Evolutionary conservation across 2,329 filamentous ascomycete species (phyloP).

Genomic region (Rutstroemia sp.): DNA sequence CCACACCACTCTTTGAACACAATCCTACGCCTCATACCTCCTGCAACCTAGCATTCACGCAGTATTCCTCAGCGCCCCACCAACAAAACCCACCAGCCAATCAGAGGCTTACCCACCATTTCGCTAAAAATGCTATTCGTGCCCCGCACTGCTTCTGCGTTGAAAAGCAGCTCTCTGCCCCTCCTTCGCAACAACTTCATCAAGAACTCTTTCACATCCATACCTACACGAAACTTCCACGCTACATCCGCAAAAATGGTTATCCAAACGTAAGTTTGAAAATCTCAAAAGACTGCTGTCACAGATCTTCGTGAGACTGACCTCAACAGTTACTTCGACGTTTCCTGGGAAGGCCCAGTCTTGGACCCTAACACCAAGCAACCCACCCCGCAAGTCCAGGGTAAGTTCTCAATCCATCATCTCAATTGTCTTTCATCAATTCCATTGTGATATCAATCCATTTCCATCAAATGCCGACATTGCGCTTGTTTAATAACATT

Average conservation of each 20-base stretch:
- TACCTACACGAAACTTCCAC: conserved; percentile 24
- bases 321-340: conserved; percentile 57
- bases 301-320: conserved; percentile 10
- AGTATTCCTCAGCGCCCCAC: too few species aligned
- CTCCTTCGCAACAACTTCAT: conserved; percentile 11
- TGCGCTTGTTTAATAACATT: not conserved
- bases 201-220: conserved; percentile 10
- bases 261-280: conserved; percentile 25
- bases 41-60: too few species aligned
- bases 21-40: too few species aligned
- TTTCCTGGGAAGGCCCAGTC: conserved; percentile 65
- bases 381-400: conserved; percentile 46
- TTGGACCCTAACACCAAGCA: conserved; percentile 50
- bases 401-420: conserved; percentile 39
- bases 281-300: conserved; percentile 41
- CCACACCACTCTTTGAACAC: too few species aligned
- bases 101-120: not conserved
- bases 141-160: conserved; percentile 9
- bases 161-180: conserved; percentile 11
- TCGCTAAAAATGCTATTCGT: conserved; percentile 12
- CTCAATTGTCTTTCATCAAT: conserved; percentile 6
- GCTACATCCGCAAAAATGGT: conserved; percentile 27
- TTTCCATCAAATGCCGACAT: not conserved
- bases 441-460: not conserved
- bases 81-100: not conserved